Conservation (phyloP, 2,329 filamentous ascomycete genomes). For the Penicillium corylophilum region DNA sequence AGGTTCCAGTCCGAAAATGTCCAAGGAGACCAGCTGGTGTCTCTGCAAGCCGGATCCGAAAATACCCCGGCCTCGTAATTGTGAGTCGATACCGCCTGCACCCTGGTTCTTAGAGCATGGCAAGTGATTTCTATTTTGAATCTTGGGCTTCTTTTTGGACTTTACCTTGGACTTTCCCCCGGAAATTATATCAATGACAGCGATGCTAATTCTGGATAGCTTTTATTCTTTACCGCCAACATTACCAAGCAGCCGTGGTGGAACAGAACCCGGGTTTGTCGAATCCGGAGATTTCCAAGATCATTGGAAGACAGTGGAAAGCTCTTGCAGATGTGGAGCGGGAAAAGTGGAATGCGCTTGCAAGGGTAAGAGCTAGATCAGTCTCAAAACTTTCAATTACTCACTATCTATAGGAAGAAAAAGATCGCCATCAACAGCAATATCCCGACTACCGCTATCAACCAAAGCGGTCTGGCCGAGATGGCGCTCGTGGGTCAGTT, state of each 20-base stretch:
- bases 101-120: constrained; percentile 17
- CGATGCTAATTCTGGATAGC: constrained; percentile 54
- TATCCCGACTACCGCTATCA: constrained; percentile 96
- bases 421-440: constrained; percentile 79
- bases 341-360: constrained; percentile 81
- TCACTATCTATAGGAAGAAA: constrained; percentile 65
- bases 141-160: constrained; percentile 15
- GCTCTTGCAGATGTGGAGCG: constrained; percentile 72
- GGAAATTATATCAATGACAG: background rate
- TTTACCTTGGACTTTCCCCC: background rate
- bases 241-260: constrained; percentile 81
- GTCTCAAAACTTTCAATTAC: background rate
- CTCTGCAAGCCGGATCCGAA: constrained; percentile 70
- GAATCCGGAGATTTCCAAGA: constrained; percentile 96
- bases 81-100: constrained; percentile 48
- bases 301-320: constrained; percentile 92
- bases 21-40: constrained; percentile 56
- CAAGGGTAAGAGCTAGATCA: constrained; percentile 60
- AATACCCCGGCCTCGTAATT: constrained; percentile 69
- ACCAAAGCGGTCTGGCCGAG: constrained; percentile 68
- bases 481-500: constrained; percentile 40
- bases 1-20: constrained; percentile 33
- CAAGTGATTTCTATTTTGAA: constrained; percentile 24
- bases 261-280: constrained; percentile 81
- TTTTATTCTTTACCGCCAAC: constrained; percentile 95